Evolutionary conservation across 2,329 filamentous ascomycete species (phyloP).

Genomic region (Tolypocladium sp.): DNA sequence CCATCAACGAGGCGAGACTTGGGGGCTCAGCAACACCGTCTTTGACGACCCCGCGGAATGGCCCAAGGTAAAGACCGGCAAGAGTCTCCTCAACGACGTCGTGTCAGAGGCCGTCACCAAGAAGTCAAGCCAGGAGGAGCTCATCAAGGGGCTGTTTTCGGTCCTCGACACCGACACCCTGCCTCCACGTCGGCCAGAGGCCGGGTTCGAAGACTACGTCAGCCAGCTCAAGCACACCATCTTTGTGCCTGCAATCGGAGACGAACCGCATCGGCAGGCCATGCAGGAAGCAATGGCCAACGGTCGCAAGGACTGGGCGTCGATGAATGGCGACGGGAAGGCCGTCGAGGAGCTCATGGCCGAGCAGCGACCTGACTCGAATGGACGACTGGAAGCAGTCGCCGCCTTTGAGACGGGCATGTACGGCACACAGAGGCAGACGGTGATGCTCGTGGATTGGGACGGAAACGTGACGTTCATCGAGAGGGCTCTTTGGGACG

Average conservation of each 20-base stretch:
- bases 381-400: slow-evolving; percentile 10
- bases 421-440: slow-evolving; percentile 59
- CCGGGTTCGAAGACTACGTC: slow-evolving; percentile 45
- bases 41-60: slow-evolving; percentile 45
- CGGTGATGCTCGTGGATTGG: slow-evolving; percentile 52
- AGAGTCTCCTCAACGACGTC: slow-evolving; percentile 31
- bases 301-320: slow-evolving; percentile 26
- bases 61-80: slow-evolving; percentile 52
- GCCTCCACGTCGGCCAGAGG: slow-evolving; percentile 28
- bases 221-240: slow-evolving; percentile 48
- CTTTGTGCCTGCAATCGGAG: slow-evolving; percentile 51
- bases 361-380: slow-evolving; percentile 28
- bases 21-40: slow-evolving; percentile 54
- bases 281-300: slow-evolving; percentile 32
- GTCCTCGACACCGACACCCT: slow-evolving; percentile 51
- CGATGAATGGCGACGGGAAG: slow-evolving; percentile 23
- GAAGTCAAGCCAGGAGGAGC: slow-evolving; percentile 31
- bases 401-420: slow-evolving; percentile 47
- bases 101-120: slow-evolving; percentile 30
- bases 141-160: slow-evolving; percentile 42
- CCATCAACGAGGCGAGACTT: slow-evolving; percentile 38
- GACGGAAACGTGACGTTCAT: slow-evolving; percentile 50
- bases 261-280: slow-evolving; percentile 31
- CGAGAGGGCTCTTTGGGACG: slow-evolving; percentile 52
- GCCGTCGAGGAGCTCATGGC: slow-evolving; percentile 25